Percentiles rank a stretch among this genome's conserved stretches.
phyloP scores from a whole-genome alignment of 306 rosid species.

The Hippophae gyantsensis region DNA sequence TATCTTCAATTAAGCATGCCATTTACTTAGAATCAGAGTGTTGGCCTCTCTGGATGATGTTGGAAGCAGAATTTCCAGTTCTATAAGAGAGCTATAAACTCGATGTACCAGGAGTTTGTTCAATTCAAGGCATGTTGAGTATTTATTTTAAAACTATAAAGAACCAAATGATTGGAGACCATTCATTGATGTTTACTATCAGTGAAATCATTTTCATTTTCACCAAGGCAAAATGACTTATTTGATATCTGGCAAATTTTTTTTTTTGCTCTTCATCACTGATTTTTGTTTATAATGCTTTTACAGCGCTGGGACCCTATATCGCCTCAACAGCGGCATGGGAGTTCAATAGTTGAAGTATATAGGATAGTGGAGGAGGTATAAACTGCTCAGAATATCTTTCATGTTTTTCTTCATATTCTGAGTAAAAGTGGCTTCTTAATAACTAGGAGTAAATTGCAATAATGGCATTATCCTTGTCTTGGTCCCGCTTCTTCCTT shows the following conservation, averaged over 20 bases:
- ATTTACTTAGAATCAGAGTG: neutral
- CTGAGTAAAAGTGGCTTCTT: slow-evolving; percentile 3
- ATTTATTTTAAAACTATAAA: too few relatives aligned
- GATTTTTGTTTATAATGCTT: slow-evolving; percentile 10
- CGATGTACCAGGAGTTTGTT: too few relatives aligned
- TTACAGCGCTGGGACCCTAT: slow-evolving; percentile 85
- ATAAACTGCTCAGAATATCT: slow-evolving; percentile 11
- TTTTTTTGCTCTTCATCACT: neutral
- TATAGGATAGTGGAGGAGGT: slow-evolving; percentile 99
- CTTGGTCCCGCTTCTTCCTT: too few relatives aligned
- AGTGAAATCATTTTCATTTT: neutral
- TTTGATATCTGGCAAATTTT: neutral
- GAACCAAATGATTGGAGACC: too few relatives aligned
- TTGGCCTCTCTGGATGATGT: neutral
- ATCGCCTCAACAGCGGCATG: slow-evolving; percentile 95
- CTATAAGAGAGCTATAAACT: neutral
- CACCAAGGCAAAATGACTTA: too few relatives aligned
- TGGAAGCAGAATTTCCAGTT: neutral
- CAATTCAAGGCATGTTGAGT: too few relatives aligned
- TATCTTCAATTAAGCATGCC: too few relatives aligned
- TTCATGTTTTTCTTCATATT: slow-evolving; percentile 8
- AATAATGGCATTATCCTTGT: too few relatives aligned
- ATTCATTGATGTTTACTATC: neutral
- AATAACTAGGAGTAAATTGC: neutral
- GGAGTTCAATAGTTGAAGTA: slow-evolving; percentile 88